Evolutionary conservation across 306 rosid genomes (phyloP).

Genomic region (Pyrus betulifolia): DNA sequence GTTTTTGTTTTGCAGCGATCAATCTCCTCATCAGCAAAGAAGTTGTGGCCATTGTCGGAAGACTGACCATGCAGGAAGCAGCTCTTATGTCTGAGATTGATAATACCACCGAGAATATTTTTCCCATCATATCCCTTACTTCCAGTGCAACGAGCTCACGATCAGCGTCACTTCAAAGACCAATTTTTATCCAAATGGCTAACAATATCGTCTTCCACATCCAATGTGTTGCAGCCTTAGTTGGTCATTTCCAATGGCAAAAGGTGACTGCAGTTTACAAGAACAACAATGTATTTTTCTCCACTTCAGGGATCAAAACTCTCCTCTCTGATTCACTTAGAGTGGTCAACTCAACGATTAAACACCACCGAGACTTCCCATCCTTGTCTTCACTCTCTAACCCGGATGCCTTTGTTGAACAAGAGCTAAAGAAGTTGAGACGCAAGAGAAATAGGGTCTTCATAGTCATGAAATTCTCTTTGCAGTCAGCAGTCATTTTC

Average conservation of each 20-base stretch:
- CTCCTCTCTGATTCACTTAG: constrained; percentile 40
- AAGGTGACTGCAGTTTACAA: constrained; percentile 42
- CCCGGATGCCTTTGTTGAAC: constrained; percentile 20
- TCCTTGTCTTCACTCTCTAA: constrained; percentile 27
- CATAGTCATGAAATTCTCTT: constrained; percentile 40
- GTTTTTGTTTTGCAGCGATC: constrained; percentile 19
- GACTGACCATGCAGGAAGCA: constrained; percentile 20
- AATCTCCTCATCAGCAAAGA: constrained; percentile 23
- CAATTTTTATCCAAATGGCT: constrained; percentile 37
- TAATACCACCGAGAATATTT: not conserved
- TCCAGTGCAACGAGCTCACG: constrained; percentile 16
- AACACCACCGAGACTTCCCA: constrained; percentile 27
- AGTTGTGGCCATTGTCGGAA: constrained; percentile 26
- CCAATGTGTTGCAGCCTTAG: constrained; percentile 45
- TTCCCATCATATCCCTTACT: constrained; percentile 43
- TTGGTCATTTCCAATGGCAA: constrained; percentile 38
- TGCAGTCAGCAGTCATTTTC: constrained; percentile 29
- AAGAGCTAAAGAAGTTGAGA: constrained; percentile 30
- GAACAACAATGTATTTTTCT: constrained; percentile 11
- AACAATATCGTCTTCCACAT: constrained; percentile 21
- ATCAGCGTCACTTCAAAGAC: constrained; percentile 7
- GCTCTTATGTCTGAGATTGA: constrained; percentile 19
- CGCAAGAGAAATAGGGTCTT: constrained; percentile 40
- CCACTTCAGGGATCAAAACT: constrained; percentile 9
- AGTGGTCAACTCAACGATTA: constrained; percentile 32